Conservation (phyloP, 495 filamentous ascomycete species). For the Trypethelium eluteriae region DNA sequence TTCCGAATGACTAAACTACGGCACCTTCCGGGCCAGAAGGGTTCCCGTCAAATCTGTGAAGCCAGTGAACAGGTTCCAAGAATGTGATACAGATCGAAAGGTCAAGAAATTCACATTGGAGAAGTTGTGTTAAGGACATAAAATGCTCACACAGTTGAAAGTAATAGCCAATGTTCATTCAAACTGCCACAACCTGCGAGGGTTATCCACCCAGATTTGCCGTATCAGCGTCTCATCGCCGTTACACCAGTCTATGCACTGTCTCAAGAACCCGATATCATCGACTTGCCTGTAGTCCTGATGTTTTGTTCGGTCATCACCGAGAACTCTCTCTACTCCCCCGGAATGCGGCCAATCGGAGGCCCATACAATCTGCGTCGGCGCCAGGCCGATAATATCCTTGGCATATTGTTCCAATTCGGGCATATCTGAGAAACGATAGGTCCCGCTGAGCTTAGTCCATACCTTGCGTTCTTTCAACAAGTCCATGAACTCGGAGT, state of each 20-base stretch:
- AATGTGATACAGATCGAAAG: too few relatives aligned
- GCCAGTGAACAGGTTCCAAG: too few relatives aligned
- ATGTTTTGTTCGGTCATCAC: background rate
- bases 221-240: background rate
- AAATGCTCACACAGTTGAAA: background rate
- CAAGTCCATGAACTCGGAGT: background rate
- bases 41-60: too few relatives aligned
- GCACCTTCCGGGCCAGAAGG: too few relatives aligned
- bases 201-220: conserved; percentile 7
- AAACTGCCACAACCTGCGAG: background rate
- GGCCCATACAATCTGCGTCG: background rate
- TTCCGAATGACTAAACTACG: too few relatives aligned
- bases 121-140: background rate
- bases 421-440: background rate
- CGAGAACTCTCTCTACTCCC: background rate
- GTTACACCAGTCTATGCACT: conserved; percentile 1
- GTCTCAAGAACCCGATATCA: background rate
- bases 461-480: background rate
- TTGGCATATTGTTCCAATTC: conserved; percentile 3
- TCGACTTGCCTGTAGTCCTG: conserved; percentile 1
- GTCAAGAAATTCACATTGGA: too few relatives aligned
- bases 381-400: background rate
- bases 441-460: background rate
- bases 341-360: conserved; percentile 9
- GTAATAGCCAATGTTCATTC: background rate